Conservation (phyloP, 768 basidiomycete species). For the Heimioporus sp. region DNA sequence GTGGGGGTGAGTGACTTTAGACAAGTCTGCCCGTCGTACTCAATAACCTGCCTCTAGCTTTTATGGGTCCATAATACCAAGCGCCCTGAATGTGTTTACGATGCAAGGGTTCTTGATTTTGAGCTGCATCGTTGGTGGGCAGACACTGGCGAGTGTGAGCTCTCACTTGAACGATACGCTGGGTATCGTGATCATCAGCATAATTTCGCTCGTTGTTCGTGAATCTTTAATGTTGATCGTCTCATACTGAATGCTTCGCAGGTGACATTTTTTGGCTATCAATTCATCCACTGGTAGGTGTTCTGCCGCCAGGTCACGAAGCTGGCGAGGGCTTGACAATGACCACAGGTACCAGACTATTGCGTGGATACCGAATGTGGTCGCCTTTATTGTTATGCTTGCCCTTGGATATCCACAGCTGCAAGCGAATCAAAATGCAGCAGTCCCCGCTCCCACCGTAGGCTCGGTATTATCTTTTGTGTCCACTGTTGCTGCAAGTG, state of each 20-base stretch:
- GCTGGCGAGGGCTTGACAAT: not conserved
- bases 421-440: conserved; percentile 35
- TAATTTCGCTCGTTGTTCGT: conserved; percentile 32
- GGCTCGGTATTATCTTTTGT: conserved; percentile 41
- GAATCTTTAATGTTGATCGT: not conserved
- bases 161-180: conserved; percentile 27
- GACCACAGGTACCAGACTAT: conserved; percentile 65
- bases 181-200: conserved; percentile 32
- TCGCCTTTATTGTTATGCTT: conserved; percentile 65
- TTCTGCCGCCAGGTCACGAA: not conserved
- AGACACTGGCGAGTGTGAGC: conserved; percentile 52
- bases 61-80: conserved; percentile 39
- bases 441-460: conserved; percentile 35
- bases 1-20: conserved; percentile 40
- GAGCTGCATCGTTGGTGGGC: conserved; percentile 62
- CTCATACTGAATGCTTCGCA: conserved; percentile 15
- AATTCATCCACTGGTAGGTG: conserved; percentile 54
- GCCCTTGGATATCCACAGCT: conserved; percentile 72
- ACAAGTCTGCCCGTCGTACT: conserved; percentile 3
- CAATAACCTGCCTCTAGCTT: conserved; percentile 30
- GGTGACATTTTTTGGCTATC: conserved; percentile 66
- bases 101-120: conserved; percentile 57
- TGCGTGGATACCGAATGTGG: conserved; percentile 71
- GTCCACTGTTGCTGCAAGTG: conserved; percentile 42
- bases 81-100: conserved; percentile 45